Conservation (phyloP, 2,329 filamentous ascomycete genomes). For the Claviceps quebecensis region DNA sequence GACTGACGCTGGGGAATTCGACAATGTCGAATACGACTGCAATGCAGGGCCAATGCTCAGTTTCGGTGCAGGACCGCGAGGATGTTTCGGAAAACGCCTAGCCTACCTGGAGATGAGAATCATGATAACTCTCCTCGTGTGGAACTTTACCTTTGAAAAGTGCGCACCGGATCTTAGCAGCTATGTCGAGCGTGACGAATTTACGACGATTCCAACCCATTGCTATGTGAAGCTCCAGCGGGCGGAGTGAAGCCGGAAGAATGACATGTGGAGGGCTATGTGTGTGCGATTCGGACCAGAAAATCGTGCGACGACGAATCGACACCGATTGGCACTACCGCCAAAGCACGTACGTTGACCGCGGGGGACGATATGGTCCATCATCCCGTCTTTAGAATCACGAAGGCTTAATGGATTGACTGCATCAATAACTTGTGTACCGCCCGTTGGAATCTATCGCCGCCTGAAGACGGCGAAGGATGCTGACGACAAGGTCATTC, state of each 20-base stretch:
- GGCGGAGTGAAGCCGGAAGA: background rate
- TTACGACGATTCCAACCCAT: background rate
- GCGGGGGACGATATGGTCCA: too few species aligned
- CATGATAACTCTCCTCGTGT: conserved; percentile 12
- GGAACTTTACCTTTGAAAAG: conserved; percentile 10
- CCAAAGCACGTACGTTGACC: too few species aligned
- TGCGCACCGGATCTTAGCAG: background rate
- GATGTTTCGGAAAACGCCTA: conserved; percentile 15
- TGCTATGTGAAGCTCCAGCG: background rate
- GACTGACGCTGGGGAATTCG: background rate
- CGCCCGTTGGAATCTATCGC: too few species aligned
- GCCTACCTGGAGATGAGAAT: conserved; percentile 17
- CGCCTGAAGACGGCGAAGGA: too few species aligned
- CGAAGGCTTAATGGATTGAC: too few species aligned
- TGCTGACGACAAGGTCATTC: too few species aligned
- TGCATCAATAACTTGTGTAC: too few species aligned
- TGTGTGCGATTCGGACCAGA: too few species aligned
- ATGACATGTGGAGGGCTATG: too few species aligned
- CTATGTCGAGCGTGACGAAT: background rate
- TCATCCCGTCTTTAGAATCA: too few species aligned
- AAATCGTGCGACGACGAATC: too few species aligned
- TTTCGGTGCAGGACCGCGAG: conserved; percentile 13
- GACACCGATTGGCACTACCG: too few species aligned
- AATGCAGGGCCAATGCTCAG: conserved; percentile 5
- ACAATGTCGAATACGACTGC: background rate